phyloP scores from a whole-genome alignment of 768 basidiomycete species.

The Hygrophorus pudorinus region DNA sequence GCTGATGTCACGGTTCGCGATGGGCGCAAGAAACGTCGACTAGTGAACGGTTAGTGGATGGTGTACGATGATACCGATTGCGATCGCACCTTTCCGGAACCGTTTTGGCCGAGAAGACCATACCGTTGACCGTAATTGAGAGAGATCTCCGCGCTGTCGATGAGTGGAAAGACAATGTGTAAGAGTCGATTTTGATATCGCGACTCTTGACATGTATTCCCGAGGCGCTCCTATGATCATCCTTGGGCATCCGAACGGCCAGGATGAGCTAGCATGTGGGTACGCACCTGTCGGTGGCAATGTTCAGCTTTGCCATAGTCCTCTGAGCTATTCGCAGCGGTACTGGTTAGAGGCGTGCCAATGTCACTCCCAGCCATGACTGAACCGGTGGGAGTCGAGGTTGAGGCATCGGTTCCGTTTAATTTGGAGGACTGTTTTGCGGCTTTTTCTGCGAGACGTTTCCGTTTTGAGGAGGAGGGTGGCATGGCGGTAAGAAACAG shows the following conservation, averaged over 20 bases:
- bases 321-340: conserved; percentile 72
- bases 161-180: conserved; percentile 93
- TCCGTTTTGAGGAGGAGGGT: conserved; percentile 81
- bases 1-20: conserved; percentile 90
- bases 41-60: conserved; percentile 18
- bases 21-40: conserved; percentile 94
- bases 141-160: conserved; percentile 60
- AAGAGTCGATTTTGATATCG: conserved; percentile 96
- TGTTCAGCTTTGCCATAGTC: conserved; percentile 86
- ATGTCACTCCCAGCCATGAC: conserved; percentile 46
- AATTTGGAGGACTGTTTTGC: conserved; percentile 59
- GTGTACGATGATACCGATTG: background rate
- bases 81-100: conserved; percentile 84
- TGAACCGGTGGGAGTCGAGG: conserved; percentile 55
- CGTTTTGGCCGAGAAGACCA: conserved; percentile 94
- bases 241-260: conserved; percentile 5
- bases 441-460: conserved; percentile 91
- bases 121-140: conserved; percentile 91
- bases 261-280: background rate
- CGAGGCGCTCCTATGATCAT: conserved; percentile 61
- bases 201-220: conserved; percentile 87
- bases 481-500: conserved; percentile 37
- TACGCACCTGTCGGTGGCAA: conserved; percentile 81
- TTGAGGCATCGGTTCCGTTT: conserved; percentile 32
- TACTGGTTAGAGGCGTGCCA: conserved; percentile 75